Evolutionary conservation across 2,329 filamentous ascomycete genomes (phyloP).

Genomic region (Leptographium galeiforme): DNA sequence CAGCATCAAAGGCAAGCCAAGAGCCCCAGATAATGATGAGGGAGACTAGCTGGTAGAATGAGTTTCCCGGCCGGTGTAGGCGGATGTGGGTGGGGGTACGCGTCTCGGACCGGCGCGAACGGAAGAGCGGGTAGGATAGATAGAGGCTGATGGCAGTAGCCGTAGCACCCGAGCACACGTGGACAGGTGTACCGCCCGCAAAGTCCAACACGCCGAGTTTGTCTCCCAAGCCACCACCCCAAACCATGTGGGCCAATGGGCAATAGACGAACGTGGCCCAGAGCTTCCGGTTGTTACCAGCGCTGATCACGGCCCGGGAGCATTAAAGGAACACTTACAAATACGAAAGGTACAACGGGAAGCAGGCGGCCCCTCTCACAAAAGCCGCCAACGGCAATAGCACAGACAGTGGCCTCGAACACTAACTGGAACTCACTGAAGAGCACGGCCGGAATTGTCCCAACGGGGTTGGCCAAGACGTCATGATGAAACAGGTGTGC

Average conservation of each 20-base stretch:
- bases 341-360: slow-evolving; percentile 5
- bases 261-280: slow-evolving; percentile 97
- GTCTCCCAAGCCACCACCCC: slow-evolving; percentile 85
- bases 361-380: slow-evolving; percentile 4
- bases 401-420: slow-evolving; percentile 7
- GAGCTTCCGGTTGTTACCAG: background rate
- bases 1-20: slow-evolving; percentile 97
- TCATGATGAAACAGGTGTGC: slow-evolving; percentile 78
- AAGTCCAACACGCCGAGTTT: slow-evolving; percentile 88
- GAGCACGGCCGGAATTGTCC: slow-evolving; percentile 81
- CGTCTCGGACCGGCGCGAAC: slow-evolving; percentile 60
- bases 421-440: slow-evolving; percentile 64
- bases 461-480: slow-evolving; percentile 80
- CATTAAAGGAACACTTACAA: background rate
- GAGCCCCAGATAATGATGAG: slow-evolving; percentile 97
- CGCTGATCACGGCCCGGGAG: background rate
- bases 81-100: slow-evolving; percentile 5
- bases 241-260: slow-evolving; percentile 88
- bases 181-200: slow-evolving; percentile 77
- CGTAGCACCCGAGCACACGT: slow-evolving; percentile 85
- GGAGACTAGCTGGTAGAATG: slow-evolving; percentile 44
- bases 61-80: slow-evolving; percentile 4
- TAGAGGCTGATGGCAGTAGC: slow-evolving; percentile 98
- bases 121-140: slow-evolving; percentile 52
- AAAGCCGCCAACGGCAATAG: slow-evolving; percentile 5